phyloP scores from a whole-genome alignment of 345 rosid species.

The Dimocarpus longan region DNA sequence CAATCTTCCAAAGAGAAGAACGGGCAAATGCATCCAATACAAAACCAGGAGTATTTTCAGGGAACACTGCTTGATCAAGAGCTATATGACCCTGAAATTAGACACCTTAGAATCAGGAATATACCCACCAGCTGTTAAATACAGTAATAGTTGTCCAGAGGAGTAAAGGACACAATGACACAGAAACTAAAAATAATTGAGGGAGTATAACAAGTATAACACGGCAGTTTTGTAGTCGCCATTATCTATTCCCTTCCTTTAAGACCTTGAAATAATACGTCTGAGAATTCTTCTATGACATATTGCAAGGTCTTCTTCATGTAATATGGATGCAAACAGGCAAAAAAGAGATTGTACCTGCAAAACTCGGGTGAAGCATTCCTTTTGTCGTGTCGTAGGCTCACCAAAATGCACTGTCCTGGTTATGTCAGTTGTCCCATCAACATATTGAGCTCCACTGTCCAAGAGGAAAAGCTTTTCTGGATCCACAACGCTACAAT shows the following conservation, averaged over 20 bases:
- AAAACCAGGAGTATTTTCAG: conserved; percentile 93
- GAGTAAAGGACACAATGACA: neutral
- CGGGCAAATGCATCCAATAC: conserved; percentile 94
- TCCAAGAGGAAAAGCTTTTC: conserved; percentile 78
- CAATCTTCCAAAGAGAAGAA: conserved; percentile 87
- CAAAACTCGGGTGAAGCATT: conserved; percentile 92
- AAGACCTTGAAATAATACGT: no score
- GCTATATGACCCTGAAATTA: conserved; percentile 92
- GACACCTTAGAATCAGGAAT: conserved; percentile 8
- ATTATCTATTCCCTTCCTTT: no score
- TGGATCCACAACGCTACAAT: conserved; percentile 76
- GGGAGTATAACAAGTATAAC: no score
- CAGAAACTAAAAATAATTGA: neutral
- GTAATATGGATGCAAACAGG: neutral
- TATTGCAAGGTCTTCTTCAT: neutral
- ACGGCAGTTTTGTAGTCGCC: no score
- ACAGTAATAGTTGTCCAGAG: neutral
- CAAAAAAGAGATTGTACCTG: conserved; percentile 48
- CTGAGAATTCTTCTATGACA: neutral
- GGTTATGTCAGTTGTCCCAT: conserved; percentile 96
- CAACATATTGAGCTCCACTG: conserved; percentile 95
- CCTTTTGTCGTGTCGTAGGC: conserved; percentile 78
- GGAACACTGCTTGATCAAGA: conserved; percentile 91
- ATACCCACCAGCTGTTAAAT: neutral
- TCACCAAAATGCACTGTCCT: conserved; percentile 92